A percentile compares a stretch with the other conserved stretches of the same genome.
These are phyloP conservation scores for Cyclotella sp. DNA, from an alignment of 108 stramenopile species.

Conservation along the genomic window DNA sequence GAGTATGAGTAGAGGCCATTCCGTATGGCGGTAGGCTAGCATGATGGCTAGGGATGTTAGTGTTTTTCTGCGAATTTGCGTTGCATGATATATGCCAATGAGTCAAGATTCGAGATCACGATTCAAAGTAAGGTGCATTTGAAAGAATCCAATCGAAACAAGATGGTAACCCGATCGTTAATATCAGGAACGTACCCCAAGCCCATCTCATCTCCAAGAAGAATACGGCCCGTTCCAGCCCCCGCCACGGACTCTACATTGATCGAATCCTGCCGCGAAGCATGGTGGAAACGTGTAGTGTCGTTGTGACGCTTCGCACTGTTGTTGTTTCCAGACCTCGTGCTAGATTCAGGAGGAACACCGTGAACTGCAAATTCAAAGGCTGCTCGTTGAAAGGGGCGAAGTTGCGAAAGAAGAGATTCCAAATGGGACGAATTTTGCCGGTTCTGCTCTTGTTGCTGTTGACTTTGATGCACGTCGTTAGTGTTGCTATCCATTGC, in stretches of 20 bases:
- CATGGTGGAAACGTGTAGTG: background rate
- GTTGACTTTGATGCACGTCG: too few species aligned
- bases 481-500: too few species aligned
- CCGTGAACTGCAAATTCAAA: conserved; percentile 70
- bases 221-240: conserved; percentile 71
- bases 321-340: background rate
- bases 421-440: conserved; percentile 26
- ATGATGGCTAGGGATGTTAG: conserved; percentile 85
- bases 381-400: conserved; percentile 74
- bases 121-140: background rate
- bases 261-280: background rate
- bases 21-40: conserved; percentile 59
- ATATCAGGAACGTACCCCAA: conserved; percentile 54
- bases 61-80: conserved; percentile 58
- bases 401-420: conserved; percentile 54
- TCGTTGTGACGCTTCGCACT: background rate
- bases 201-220: conserved; percentile 95
- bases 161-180: background rate
- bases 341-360: background rate
- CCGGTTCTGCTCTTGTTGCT: background rate
- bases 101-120: background rate
- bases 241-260: conserved; percentile 21
- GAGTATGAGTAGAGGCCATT: conserved; percentile 92
- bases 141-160: background rate
- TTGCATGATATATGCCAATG: conserved; percentile 4